Percentiles rank a stretch among this genome's conserved stretches.
Conservation (phyloP, 805 yeast species). For the Pichia manshurica region DNA sequence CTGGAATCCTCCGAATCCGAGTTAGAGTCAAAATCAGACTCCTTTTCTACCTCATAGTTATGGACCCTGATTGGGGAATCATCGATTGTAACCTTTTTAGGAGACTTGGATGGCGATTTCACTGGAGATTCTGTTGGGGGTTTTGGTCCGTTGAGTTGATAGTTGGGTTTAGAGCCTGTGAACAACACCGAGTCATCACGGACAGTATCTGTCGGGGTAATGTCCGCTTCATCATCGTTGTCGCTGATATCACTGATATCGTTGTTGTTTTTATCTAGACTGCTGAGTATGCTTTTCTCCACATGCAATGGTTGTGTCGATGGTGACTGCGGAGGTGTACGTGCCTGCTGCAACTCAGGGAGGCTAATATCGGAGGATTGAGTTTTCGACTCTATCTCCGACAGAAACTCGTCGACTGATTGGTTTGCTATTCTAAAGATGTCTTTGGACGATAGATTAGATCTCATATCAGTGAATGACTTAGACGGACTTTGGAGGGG, state of each 20-base stretch:
- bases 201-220: neutral
- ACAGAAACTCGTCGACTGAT: constrained; percentile 36
- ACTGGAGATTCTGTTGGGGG: neutral
- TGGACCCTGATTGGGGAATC: constrained; percentile 33
- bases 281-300: neutral
- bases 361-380: constrained; percentile 8
- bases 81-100: constrained; percentile 36
- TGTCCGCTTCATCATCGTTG: neutral
- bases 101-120: constrained; percentile 17
- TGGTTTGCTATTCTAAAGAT: constrained; percentile 28
- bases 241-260: neutral
- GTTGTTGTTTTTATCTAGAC: neutral
- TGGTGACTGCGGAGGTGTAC: constrained; percentile 8
- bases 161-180: too few relatives aligned
- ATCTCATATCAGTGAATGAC: constrained; percentile 1
- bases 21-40: constrained; percentile 6
- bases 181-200: neutral
- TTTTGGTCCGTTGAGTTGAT: constrained; percentile 15
- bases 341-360: constrained; percentile 8
- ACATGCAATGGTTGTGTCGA: constrained; percentile 10
- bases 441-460: constrained; percentile 14
- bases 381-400: constrained; percentile 24
- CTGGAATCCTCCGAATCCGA: constrained; percentile 1
- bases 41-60: constrained; percentile 20
- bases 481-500: neutral